Conservation (phyloP, 768 basidiomycete genomes). For the Auricularia sp. region DNA sequence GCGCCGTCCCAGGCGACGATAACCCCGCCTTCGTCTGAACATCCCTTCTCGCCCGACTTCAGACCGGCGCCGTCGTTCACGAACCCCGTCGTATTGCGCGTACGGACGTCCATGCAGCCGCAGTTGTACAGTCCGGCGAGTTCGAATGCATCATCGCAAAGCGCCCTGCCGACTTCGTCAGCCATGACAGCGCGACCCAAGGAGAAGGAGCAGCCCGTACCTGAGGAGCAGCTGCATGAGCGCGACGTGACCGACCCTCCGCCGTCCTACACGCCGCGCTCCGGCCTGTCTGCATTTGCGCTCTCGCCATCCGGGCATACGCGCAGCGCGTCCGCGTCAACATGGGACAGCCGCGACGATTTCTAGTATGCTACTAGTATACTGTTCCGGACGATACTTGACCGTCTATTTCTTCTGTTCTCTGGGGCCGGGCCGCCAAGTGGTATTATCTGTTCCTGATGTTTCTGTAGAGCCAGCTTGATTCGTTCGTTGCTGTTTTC, state of each 20-base stretch:
- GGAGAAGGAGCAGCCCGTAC: neutral
- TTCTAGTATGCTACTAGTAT: neutral
- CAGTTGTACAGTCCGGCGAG: neutral
- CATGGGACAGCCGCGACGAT: neutral
- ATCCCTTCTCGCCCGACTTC: neutral
- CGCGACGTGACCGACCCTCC: neutral
- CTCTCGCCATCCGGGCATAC: neutral
- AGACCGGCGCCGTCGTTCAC: neutral
- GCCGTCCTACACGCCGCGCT: neutral
- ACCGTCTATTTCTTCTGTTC: neutral
- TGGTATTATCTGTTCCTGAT: neutral
- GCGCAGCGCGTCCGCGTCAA: neutral
- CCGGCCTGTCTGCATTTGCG: neutral
- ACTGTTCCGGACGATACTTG: neutral
- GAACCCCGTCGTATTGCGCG: neutral
- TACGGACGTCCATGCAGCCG: neutral
- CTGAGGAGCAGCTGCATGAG: neutral
- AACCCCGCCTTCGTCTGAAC: neutral
- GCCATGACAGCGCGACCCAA: neutral
- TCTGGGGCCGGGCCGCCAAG: too few species aligned
- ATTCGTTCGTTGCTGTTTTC: neutral
- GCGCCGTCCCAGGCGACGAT: neutral
- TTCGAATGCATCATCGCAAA: neutral
- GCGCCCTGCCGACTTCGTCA: neutral
- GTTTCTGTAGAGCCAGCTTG: neutral